Conservation (phyloP, 352 stramenopile species). For the Phytophthora pluvialis region DNA sequence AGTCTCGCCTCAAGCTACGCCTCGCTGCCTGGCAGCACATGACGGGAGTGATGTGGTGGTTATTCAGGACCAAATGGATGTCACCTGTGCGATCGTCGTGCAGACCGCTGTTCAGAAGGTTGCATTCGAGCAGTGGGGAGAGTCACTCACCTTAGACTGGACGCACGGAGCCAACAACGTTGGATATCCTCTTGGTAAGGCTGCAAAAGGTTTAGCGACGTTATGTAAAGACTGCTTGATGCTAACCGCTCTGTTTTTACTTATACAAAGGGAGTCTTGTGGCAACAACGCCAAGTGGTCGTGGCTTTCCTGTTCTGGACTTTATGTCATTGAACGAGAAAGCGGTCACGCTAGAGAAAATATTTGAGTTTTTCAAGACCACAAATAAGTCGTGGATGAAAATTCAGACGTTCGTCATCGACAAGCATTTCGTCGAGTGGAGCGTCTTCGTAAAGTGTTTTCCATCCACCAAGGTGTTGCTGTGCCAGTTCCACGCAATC, state of each 20-base stretch:
- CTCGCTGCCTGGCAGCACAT: not conserved
- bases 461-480: too few relatives aligned
- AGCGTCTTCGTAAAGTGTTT: not conserved
- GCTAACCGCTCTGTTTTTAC: too few relatives aligned
- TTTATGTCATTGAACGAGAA: constrained; percentile 3
- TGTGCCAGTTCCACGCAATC: constrained; percentile 1
- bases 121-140: not conserved
- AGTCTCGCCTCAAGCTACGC: not conserved
- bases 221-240: too few relatives aligned
- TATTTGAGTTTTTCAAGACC: not conserved
- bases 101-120: not conserved
- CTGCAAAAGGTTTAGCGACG: too few relatives aligned
- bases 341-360: not conserved
- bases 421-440: constrained; percentile 4
- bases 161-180: not conserved
- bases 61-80: not conserved
- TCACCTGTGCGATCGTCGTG: not conserved
- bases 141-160: not conserved
- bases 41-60: not conserved
- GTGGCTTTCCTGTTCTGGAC: not conserved
- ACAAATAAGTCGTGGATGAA: not conserved
- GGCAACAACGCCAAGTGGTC: too few relatives aligned
- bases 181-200: not conserved
- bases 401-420: not conserved
- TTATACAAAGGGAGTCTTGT: too few relatives aligned